phyloP scores from a whole-genome alignment of 2,329 filamentous ascomycete species.

The Aspergillus texensis region DNA sequence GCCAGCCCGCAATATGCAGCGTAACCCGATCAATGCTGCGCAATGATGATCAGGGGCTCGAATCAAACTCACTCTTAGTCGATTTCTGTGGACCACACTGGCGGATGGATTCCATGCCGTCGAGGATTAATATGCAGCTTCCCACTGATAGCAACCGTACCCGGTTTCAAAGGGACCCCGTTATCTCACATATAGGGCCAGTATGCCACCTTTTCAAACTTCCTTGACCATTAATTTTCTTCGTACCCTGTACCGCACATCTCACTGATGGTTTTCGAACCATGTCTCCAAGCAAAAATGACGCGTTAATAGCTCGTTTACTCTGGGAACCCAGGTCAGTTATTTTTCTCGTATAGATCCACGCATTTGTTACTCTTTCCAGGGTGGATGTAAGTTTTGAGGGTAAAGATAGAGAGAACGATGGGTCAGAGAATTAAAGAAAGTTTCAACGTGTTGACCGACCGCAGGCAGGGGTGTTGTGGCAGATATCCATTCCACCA shows the following conservation, averaged over 20 bases:
- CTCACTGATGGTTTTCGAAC: constrained; percentile 5
- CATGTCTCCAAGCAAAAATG: constrained; percentile 23
- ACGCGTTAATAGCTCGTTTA: constrained; percentile 31
- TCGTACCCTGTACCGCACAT: constrained; percentile 1
- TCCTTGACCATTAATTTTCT: neutral
- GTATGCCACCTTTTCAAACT: neutral
- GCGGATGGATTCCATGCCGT: neutral
- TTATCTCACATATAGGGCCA: constrained; percentile 4
- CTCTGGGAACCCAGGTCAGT: constrained; percentile 39
- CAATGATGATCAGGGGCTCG: constrained; percentile 5
- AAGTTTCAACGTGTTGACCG: neutral
- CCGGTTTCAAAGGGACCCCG: neutral
- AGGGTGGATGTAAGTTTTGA: neutral
- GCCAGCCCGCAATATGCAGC: constrained; percentile 7
- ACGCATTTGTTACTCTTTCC: neutral
- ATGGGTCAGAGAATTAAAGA: neutral
- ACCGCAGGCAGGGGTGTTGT: constrained; percentile 23
- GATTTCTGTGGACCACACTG: neutral
- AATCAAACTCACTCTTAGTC: constrained; percentile 1
- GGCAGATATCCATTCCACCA: constrained; percentile 13
- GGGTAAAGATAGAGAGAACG: neutral
- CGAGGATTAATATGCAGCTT: constrained; percentile 14
- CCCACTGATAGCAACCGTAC: constrained; percentile 12
- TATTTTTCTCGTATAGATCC: neutral
- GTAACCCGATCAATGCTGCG: constrained; percentile 8